phyloP scores from a whole-genome alignment of 768 basidiomycete genomes.

The Mycena chlorophos region DNA sequence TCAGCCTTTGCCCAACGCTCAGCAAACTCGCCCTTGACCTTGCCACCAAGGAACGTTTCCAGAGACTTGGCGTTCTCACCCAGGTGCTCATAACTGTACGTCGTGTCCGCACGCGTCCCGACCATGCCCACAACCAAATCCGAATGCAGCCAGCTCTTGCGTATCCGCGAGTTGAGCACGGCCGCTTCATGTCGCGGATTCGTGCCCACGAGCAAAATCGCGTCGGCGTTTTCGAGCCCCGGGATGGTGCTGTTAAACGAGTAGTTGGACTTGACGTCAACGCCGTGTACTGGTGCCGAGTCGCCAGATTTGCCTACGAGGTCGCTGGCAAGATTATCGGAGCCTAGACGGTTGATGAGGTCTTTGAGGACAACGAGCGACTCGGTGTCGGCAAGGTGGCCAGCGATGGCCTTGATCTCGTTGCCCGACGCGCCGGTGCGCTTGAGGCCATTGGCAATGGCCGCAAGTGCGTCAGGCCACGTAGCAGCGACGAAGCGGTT shows the following conservation, averaged over 20 bases:
- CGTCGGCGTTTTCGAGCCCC: slow-evolving; percentile 88
- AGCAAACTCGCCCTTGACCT: slow-evolving; percentile 63
- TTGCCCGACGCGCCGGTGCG: slow-evolving; percentile 82
- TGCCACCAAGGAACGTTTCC: slow-evolving; percentile 74
- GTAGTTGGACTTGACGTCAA: slow-evolving; percentile 94
- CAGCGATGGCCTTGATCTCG: slow-evolving; percentile 94
- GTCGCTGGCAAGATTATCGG: slow-evolving; percentile 89
- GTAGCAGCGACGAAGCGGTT: slow-evolving; percentile 87
- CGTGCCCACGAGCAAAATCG: slow-evolving; percentile 89
- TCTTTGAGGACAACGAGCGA: slow-evolving; percentile 93
- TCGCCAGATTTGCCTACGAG: slow-evolving; percentile 55
- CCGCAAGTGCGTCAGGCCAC: slow-evolving; percentile 87
- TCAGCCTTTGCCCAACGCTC: slow-evolving; percentile 80
- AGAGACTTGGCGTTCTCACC: slow-evolving; percentile 76
- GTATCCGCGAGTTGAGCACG: slow-evolving; percentile 94
- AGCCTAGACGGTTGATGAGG: slow-evolving; percentile 87
- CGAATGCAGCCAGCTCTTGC: slow-evolving; percentile 90
- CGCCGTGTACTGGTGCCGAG: slow-evolving; percentile 69
- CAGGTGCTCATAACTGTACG: slow-evolving; percentile 92
- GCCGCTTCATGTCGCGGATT: slow-evolving; percentile 98
- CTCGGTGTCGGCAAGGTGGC: slow-evolving; percentile 92
- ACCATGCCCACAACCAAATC: slow-evolving; percentile 85
- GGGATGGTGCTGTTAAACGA: slow-evolving; percentile 94
- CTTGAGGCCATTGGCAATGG: slow-evolving; percentile 76
- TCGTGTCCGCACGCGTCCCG: slow-evolving; percentile 87